A percentile compares a stretch with the other conserved stretches of the same genome.
Conservation (phyloP, 208 protist species). For the Angomonas ambiguus region DNA sequence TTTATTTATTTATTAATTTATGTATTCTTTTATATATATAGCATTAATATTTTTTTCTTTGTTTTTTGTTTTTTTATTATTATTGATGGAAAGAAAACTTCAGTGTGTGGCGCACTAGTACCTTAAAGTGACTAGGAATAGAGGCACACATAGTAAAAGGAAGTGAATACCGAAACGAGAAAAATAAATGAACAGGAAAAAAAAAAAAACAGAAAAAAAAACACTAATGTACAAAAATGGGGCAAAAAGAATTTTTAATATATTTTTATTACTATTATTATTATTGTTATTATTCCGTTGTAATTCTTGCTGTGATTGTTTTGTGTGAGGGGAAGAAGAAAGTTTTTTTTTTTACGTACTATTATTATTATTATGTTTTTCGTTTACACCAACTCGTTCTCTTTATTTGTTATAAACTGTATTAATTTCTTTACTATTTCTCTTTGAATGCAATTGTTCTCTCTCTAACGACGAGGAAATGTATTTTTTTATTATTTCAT, state of each 20-base stretch:
- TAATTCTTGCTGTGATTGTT: too few species aligned
- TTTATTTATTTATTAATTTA: background rate
- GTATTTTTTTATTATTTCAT: too few species aligned
- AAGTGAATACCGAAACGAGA: too few species aligned
- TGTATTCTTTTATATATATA: background rate
- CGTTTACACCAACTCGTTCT: background rate
- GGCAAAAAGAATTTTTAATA: background rate
- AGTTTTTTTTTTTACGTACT: constrained; percentile 10
- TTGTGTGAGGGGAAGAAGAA: too few species aligned
- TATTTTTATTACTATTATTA: background rate
- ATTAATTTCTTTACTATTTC: background rate
- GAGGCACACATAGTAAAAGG: too few species aligned
- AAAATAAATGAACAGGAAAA: background rate
- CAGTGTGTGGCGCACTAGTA: background rate
- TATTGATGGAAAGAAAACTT: constrained; percentile 2
- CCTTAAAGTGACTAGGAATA: constrained; percentile 5
- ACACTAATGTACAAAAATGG: background rate
- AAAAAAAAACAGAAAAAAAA: background rate
- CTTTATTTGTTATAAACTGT: constrained; percentile 6
- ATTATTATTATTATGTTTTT: constrained; percentile 4
- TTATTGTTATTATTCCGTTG: constrained; percentile 15
- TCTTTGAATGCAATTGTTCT: background rate
- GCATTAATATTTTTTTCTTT: constrained; percentile 15
- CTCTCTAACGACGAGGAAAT: background rate
- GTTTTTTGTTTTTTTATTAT: constrained; percentile 12